Percentiles rank a stretch among this genome's conserved stretches.
Evolutionary conservation across 768 basidiomycete genomes (phyloP).

Genomic region (Amanita rubescens): DNA sequence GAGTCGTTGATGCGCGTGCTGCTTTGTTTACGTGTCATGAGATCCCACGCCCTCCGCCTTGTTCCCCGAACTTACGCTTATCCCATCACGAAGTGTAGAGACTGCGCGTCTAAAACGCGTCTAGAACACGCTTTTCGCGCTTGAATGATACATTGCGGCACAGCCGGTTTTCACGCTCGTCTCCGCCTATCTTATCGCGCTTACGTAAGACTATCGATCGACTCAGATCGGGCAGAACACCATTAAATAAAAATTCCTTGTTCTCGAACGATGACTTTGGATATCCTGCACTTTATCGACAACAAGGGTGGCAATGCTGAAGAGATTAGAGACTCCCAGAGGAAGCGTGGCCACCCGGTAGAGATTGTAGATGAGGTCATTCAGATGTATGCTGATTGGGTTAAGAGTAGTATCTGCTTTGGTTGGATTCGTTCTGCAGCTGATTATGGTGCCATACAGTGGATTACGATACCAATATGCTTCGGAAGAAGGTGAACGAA

Average conservation of each 20-base stretch:
- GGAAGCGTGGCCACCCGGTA: slow-evolving; percentile 81
- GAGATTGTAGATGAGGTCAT: slow-evolving; percentile 94
- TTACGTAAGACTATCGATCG: slow-evolving; percentile 3
- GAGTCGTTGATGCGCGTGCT: slow-evolving; percentile 3
- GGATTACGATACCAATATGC: slow-evolving; percentile 75
- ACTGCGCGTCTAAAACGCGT: neutral
- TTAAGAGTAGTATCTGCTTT: slow-evolving; percentile 63
- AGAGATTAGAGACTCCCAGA: slow-evolving; percentile 86
- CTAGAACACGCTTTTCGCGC: neutral
- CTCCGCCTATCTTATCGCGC: neutral
- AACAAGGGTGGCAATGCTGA: slow-evolving; percentile 89
- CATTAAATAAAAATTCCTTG: too few relatives aligned
- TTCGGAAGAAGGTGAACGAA: slow-evolving; percentile 79
- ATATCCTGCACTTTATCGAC: slow-evolving; percentile 74
- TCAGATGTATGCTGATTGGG: slow-evolving; percentile 88
- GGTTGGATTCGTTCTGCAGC: neutral
- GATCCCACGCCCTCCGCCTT: neutral
- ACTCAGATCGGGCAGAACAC: too few relatives aligned
- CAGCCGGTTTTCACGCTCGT: neutral
- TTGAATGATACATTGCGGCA: neutral
- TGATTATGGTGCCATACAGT: slow-evolving; percentile 41
- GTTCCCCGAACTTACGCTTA: neutral
- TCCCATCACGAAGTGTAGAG: neutral
- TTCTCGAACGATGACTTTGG: slow-evolving; percentile 60
- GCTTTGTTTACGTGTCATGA: neutral